Evolutionary conservation across 148 eudicot species (phyloP), one percentile per base, ranked within the genome.

Genomic region (Selenicereus undatus): DNA sequence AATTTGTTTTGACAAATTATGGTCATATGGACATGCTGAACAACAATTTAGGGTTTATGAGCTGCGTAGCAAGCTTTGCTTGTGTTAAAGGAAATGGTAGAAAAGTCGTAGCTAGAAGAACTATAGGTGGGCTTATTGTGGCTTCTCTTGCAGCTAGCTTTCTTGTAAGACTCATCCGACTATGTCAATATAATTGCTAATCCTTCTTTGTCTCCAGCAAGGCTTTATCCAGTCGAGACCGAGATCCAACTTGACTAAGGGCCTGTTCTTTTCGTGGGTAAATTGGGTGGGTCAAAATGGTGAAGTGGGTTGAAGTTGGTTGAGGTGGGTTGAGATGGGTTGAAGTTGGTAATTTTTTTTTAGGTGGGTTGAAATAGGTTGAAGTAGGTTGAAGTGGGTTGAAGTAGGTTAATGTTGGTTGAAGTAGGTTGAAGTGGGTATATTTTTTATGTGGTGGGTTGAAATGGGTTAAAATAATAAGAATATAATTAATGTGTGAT

Each of bases 21-120:
- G 83, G 83, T 6, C 83, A 81, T 32, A 50, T 48, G 43, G 83
- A 76, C 70, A 36, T 81, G 76, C 39, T 81, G 42, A 70, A 81
- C 17, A 65, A 45, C 8, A n/a, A 71, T 22, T 16, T 52, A 1
- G 0, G 0, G 0, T n/a, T 51, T 5, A 2, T 35, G 7, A 29
- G 21, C n/a, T 22, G 18, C 1, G 1, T 62, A 5, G 70, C 48
- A 20, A 24, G 71, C 22, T 11, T 17, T 29, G 11, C 36, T 12
- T 79, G 81, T 36, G 76, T 26, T 0, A 2, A 8, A 50, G 75
- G 76, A 1, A 13, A 1, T 1, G 50, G 50, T 22, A 16, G 17
- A 20, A 66, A 30, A 32, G 12, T 68, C 11, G 12, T 3, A 50
- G 43, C 68, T 66, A 81, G 79, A 65, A 48, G 50, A n/a, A 81